These are phyloP conservation scores for Thalassiosira sp. DNA, from an alignment of 352 stramenopile genomes.

Conservation along the genomic window DNA sequence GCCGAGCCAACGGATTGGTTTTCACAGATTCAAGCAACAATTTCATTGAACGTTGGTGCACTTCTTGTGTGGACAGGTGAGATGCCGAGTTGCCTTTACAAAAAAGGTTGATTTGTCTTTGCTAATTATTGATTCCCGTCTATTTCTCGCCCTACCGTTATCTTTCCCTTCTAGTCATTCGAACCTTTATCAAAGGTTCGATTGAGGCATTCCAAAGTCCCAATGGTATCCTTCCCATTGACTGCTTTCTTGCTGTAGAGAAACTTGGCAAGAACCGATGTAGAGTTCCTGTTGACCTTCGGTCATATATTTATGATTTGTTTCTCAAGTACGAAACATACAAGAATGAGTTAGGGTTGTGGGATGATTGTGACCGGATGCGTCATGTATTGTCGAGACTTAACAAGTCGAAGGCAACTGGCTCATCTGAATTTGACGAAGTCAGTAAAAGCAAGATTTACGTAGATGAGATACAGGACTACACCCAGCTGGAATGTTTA, in stretches of 20 bases:
- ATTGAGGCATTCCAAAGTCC: conserved; percentile 62
- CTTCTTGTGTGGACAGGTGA: conserved; percentile 75
- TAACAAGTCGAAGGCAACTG: conserved; percentile 12
- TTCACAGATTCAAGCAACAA: conserved; percentile 57
- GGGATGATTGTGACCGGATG: conserved; percentile 65
- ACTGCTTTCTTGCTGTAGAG: conserved; percentile 52
- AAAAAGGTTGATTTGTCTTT: too few species aligned
- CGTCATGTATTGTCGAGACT: conserved; percentile 27
- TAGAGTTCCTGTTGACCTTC: conserved; percentile 39
- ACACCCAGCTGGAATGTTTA: conserved; percentile 61
- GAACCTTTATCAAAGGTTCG: conserved; percentile 75
- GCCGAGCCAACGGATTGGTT: conserved; percentile 30
- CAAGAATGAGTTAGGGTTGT: conserved; percentile 45
- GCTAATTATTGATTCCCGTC: too few species aligned
- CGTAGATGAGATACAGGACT: conserved; percentile 64
- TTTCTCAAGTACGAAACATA: conserved; percentile 63
- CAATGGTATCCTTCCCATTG: conserved; percentile 28
- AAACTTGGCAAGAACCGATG: conserved; percentile 64
- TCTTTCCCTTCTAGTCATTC: conserved; percentile 50
- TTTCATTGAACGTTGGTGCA: conserved; percentile 48
- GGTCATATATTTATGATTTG: conserved; percentile 46
- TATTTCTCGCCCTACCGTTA: too few species aligned
- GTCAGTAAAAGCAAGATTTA: conserved; percentile 53
- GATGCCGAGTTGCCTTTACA: too few species aligned
- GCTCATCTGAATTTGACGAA: conserved; percentile 28